These are phyloP conservation scores for Neurospora crassa DNA, from an alignment of 2,329 filamentous ascomycete genomes.

Conservation along the genomic window DNA sequence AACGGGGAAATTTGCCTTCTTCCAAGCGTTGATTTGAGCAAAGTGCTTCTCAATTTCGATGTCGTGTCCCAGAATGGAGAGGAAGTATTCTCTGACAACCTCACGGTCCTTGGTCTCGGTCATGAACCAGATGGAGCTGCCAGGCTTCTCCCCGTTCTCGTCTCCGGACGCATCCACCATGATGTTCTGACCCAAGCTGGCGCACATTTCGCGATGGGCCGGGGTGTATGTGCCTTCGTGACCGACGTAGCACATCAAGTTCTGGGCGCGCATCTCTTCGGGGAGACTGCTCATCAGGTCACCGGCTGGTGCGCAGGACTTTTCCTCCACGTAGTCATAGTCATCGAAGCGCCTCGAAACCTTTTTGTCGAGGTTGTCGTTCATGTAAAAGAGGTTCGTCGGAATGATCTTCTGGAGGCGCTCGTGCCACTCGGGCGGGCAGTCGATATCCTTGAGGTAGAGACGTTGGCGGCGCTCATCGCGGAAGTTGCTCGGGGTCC, in stretches of 20 bases:
- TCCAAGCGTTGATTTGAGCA: constrained; percentile 91
- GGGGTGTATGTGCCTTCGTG: constrained; percentile 97
- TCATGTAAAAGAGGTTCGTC: constrained; percentile 78
- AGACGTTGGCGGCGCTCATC: constrained; percentile 75
- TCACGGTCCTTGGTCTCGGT: constrained; percentile 89
- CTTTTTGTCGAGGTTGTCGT: constrained; percentile 57
- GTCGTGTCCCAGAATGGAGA: constrained; percentile 87
- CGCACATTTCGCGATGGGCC: constrained; percentile 95
- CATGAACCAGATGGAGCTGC: constrained; percentile 98
- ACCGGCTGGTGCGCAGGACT: constrained; percentile 61
- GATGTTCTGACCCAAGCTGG: constrained; percentile 89
- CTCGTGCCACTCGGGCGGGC: constrained; percentile 76
- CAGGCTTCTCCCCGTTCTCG: constrained; percentile 66
- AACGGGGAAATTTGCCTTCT: constrained; percentile 83
- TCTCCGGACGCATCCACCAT: constrained; percentile 86
- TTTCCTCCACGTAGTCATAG: constrained; percentile 34
- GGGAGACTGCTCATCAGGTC: constrained; percentile 94
- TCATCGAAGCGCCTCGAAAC: constrained; percentile 21
- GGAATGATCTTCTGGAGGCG: constrained; percentile 71
- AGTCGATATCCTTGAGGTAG: constrained; percentile 96
- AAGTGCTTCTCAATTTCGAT: constrained; percentile 97
- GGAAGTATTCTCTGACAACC: constrained; percentile 85
- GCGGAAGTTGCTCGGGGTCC: constrained; percentile 63
- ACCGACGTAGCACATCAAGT: constrained; percentile 96
- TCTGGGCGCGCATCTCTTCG: constrained; percentile 79